These are phyloP conservation scores for Pleurotus tuber-regium DNA, from an alignment of 768 basidiomycete species.

Conservation along the genomic window DNA sequence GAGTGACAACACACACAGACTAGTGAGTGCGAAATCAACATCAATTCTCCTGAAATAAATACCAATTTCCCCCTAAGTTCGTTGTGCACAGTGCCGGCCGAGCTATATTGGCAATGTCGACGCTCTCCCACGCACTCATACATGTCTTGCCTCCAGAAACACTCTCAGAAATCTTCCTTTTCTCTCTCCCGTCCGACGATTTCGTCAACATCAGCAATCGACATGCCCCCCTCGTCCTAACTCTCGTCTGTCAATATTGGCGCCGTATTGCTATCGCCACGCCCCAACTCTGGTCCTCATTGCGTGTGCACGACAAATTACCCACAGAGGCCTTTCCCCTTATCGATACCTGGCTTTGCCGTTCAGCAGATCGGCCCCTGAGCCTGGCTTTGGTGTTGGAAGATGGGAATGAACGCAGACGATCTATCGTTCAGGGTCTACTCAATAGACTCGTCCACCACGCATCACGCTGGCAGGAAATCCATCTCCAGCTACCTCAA, in stretches of 20 bases:
- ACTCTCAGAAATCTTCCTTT: conserved; percentile 6
- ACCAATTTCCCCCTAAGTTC: no score
- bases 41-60: no score
- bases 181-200: conserved; percentile 5
- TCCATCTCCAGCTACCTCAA: conserved; percentile 9
- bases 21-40: no score
- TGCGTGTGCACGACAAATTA: conserved; percentile 6
- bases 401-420: neutral
- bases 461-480: conserved; percentile 4
- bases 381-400: neutral
- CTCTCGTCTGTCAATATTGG: conserved; percentile 4
- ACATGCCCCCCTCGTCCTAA: conserved; percentile 8
- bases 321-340: conserved; percentile 5
- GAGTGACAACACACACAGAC: no score
- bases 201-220: conserved; percentile 3
- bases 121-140: conserved; percentile 1
- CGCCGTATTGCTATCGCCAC: neutral
- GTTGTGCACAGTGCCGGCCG: no score
- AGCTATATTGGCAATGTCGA: no score
- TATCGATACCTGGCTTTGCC: conserved; percentile 7
- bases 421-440: conserved; percentile 5
- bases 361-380: conserved; percentile 3
- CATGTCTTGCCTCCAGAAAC: conserved; percentile 6
- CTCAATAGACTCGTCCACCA: conserved; percentile 5
- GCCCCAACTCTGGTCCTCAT: conserved; percentile 8